Conservation (phyloP, 805 yeast genomes). For the Hanseniaspora guilliermondii region DNA sequence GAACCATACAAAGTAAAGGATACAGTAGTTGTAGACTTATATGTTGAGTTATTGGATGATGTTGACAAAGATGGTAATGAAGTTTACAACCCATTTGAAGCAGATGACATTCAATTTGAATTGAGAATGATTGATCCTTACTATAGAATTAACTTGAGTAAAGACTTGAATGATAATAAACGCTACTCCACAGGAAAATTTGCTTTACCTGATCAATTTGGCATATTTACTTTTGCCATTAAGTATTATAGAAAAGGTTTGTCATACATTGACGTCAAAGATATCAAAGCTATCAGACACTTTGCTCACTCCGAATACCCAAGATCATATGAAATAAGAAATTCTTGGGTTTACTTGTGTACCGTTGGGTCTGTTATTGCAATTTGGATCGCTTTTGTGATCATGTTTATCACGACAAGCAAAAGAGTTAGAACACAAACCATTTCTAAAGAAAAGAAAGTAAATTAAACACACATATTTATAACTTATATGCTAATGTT, state of each 20-base stretch:
- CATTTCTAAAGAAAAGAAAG: conserved; percentile 1
- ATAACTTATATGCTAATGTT: too few species aligned
- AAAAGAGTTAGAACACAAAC: conserved; percentile 6
- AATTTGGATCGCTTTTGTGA: conserved; percentile 70
- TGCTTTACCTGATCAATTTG: conserved; percentile 87
- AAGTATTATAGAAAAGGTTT: conserved; percentile 71
- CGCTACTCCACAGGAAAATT: conserved; percentile 47
- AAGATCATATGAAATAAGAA: conserved; percentile 84
- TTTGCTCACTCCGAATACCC: conserved; percentile 90
- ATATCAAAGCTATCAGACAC: conserved; percentile 77
- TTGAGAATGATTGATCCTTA: conserved; percentile 90
- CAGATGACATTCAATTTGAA: conserved; percentile 64
- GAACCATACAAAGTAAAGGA: conserved; percentile 64
- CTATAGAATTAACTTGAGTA: conserved; percentile 57
- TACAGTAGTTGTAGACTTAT: conserved; percentile 42
- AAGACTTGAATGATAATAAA: conserved; percentile 33
- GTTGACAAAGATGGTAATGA: conserved; percentile 24
- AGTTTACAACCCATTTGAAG: conserved; percentile 58
- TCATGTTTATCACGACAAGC: conserved; percentile 37
- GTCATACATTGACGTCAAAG: conserved; percentile 50
- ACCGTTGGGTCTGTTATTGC: conserved; percentile 55
- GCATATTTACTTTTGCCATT: conserved; percentile 76
- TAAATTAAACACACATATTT: not conserved
- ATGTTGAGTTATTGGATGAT: conserved; percentile 35
- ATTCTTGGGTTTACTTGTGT: conserved; percentile 81